Conservation (phyloP, 1,139 yeast species). For the Schwanniomyces etchellsii region DNA sequence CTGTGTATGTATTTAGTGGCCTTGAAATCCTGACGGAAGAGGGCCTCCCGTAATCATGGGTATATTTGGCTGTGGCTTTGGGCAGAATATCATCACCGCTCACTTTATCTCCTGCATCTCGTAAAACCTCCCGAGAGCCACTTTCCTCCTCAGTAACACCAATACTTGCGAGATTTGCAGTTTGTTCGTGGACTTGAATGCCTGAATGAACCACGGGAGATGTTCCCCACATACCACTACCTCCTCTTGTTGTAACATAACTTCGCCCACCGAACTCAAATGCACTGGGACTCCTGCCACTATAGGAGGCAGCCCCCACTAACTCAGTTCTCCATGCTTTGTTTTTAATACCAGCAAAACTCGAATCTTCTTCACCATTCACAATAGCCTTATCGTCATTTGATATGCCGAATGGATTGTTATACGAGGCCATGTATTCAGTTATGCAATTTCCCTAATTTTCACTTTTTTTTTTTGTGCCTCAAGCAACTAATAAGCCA, state of each 20-base stretch:
- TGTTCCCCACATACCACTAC: slow-evolving; percentile 7
- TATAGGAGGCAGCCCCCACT: slow-evolving; percentile 13
- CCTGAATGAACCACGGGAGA: slow-evolving; percentile 44
- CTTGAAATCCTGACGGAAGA: neutral
- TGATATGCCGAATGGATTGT: slow-evolving; percentile 2
- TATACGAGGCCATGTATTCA: slow-evolving; percentile 3
- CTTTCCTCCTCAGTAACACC: slow-evolving; percentile 45
- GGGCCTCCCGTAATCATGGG: neutral
- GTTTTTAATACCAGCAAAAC: slow-evolving; percentile 6
- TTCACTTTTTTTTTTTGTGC: no score
- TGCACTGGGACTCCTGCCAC: slow-evolving; percentile 17
- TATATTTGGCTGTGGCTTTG: neutral
- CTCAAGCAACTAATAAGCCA: no score
- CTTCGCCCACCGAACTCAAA: slow-evolving; percentile 44
- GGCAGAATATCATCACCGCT: neutral
- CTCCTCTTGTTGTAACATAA: slow-evolving; percentile 28
- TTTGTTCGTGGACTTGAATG: slow-evolving; percentile 53
- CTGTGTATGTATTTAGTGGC: neutral
- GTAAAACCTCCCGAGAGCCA: no score
- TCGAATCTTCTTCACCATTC: neutral
- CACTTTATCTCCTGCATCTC: neutral
- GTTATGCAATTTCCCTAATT: no score
- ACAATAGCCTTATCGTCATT: slow-evolving; percentile 1
- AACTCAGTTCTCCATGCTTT: slow-evolving; percentile 24
- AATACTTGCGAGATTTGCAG: slow-evolving; percentile 57